Evolutionary conservation across 768 basidiomycete genomes (phyloP), one percentile per base, ranked within the genome.

Genomic region (Kwoniella pini): DNA sequence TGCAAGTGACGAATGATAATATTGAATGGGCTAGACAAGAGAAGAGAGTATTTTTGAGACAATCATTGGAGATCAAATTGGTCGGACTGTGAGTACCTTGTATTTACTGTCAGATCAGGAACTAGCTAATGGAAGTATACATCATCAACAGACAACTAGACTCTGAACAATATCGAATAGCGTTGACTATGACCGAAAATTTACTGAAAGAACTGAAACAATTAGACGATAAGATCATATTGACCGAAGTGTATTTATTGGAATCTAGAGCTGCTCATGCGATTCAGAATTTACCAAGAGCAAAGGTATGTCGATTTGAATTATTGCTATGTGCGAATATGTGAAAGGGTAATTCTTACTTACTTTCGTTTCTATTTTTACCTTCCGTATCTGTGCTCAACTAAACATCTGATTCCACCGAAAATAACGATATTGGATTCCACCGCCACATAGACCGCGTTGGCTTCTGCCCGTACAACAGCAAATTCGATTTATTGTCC

Each of bases 401-500:
- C n/a, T n/a, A n/a, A n/a, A n/a, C n/a, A n/a, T n/a, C n/a, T n/a
- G n/a, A n/a, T n/a, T n/a, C n/a, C n/a, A n/a, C n/a, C n/a, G n/a
- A n/a, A n/a, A n/a, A n/a, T n/a, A n/a, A n/a, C n/a, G n/a, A n/a
- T n/a, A 36, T 36, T 36, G 7, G 33, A 7, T 15, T 36, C 15
- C 33, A 36, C 33, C 33, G 33, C 15, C 33, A 36, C 33, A 7
- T 33, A 91, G 89, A 89, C 94, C 2, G 87, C 90, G 0, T 81
- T 96, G 13, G 93, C 92, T 0, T 90, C 91, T 1, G 87, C 94
- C 0, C 84, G 93, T 62, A 97, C 94, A 0, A 91, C 93, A 21
- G 94, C 91, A 31, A 95, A 95, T 79, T 86, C 91, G 1, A 95
- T 98, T 73, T 98, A 97, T 81, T 96, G 93, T 70, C 86, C 88